Conservation (phyloP, 2,329 filamentous ascomycete genomes). For the Colletotrichum ledebouriae region DNA sequence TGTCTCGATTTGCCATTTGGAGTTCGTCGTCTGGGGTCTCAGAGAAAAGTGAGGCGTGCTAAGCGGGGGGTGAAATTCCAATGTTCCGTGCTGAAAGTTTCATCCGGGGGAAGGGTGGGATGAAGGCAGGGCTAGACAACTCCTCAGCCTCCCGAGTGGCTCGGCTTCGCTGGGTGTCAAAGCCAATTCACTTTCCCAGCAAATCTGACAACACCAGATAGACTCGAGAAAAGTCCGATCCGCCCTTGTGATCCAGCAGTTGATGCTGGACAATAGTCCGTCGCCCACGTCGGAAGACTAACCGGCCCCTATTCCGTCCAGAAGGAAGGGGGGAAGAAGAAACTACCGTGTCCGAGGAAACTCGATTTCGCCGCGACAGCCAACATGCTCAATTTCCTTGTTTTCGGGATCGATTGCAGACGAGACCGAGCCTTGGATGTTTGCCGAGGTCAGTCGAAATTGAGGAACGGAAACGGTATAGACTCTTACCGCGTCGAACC, state of each 20-base stretch:
- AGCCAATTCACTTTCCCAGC: neutral
- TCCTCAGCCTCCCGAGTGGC: neutral
- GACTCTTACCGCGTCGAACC: neutral
- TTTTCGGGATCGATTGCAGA: neutral
- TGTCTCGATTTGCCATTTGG: neutral
- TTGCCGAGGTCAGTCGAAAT: neutral
- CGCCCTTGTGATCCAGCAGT: neutral
- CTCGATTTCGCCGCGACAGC: neutral
- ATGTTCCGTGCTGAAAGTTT: neutral
- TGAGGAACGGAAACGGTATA: conserved; percentile 1
- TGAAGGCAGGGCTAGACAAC: neutral
- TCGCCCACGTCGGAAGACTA: conserved; percentile 1
- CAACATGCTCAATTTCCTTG: neutral
- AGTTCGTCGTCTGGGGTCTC: conserved; percentile 8
- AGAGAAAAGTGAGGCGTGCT: neutral
- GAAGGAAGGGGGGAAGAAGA: no score
- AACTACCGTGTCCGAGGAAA: no score
- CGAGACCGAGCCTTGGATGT: neutral
- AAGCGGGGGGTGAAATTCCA: neutral
- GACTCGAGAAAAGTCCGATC: conserved; percentile 19
- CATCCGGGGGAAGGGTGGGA: neutral
- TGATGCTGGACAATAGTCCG: neutral
- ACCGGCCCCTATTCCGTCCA: neutral
- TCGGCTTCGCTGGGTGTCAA: neutral
- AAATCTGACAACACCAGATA: conserved; percentile 10